Percentiles rank a stretch among this genome's conserved stretches.
Conservation (phyloP, 805 yeast species). For the Spathaspora arborariae region DNA sequence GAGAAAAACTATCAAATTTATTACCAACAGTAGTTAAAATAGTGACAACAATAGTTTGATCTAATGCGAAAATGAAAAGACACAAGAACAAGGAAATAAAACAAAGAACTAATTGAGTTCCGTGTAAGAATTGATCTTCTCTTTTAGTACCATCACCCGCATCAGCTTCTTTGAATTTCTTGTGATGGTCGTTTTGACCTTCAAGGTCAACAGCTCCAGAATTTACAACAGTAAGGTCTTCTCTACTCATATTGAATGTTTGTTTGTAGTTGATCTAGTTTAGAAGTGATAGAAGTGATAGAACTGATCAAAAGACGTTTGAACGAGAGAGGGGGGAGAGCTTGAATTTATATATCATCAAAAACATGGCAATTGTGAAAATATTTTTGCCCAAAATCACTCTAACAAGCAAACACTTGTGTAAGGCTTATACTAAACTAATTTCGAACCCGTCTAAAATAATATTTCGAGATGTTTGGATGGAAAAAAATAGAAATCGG, state of each 20-base stretch:
- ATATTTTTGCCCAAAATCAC: too few relatives aligned
- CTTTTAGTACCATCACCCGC: conserved; percentile 41
- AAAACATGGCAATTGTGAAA: neutral
- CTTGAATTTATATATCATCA: neutral
- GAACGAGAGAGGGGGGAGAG: neutral
- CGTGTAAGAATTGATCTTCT: conserved; percentile 34
- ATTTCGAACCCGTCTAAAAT: too few relatives aligned
- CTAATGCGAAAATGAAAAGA: conserved; percentile 34
- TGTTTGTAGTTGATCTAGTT: too few relatives aligned
- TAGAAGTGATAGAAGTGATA: too few relatives aligned
- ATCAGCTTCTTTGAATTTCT: conserved; percentile 14
- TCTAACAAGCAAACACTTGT: too few relatives aligned
- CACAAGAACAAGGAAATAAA: conserved; percentile 25
- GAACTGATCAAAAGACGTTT: too few relatives aligned
- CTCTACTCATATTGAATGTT: neutral
- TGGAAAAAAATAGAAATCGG: neutral
- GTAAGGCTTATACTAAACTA: too few relatives aligned
- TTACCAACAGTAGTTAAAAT: conserved; percentile 32
- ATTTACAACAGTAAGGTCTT: neutral
- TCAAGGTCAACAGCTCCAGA: neutral
- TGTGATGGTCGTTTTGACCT: neutral
- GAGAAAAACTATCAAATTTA: conserved; percentile 29
- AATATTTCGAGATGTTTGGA: neutral
- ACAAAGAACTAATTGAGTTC: conserved; percentile 22
- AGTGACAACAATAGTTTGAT: conserved; percentile 37